Percentiles rank a stretch among this genome's conserved stretches.
Evolutionary conservation across 1,139 yeast species (phyloP).

Genomic region (Protomyces lactucae-debilis): DNA sequence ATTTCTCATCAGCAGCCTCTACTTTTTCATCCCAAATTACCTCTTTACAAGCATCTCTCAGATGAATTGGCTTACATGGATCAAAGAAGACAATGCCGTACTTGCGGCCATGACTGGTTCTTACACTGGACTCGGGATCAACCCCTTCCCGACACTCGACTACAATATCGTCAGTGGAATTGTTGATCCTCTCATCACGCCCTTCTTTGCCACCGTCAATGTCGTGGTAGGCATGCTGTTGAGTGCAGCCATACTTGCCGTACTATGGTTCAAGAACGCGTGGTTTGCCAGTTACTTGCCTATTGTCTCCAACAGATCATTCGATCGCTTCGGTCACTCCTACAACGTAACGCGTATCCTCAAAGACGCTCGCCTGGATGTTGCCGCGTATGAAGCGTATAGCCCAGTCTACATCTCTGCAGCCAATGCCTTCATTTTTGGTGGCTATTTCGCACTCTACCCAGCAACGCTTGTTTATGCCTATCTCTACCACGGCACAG

Average conservation of each 20-base stretch:
- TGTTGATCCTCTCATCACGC: conserved; percentile 52
- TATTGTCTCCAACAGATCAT: conserved; percentile 40
- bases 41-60: conserved; percentile 50
- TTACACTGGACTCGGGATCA: conserved; percentile 50
- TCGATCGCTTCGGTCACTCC: conserved; percentile 46
- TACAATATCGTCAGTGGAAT: conserved; percentile 42
- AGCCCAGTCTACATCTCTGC: conserved; percentile 62
- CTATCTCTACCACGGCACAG: conserved; percentile 53
- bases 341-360: conserved; percentile 50
- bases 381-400: conserved; percentile 49
- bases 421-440: conserved; percentile 55
- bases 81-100: conserved; percentile 50
- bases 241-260: conserved; percentile 46
- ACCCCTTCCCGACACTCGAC: conserved; percentile 51
- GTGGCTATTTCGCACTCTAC: conserved; percentile 59
- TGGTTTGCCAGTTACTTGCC: conserved; percentile 45
- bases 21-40: conserved; percentile 57
- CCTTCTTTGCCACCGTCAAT: conserved; percentile 38
- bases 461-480: conserved; percentile 53
- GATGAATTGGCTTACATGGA: conserved; percentile 54
- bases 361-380: conserved; percentile 47
- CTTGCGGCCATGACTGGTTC: conserved; percentile 54
- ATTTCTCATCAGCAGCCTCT: conserved; percentile 45
- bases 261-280: conserved; percentile 49
- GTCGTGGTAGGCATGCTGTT: conserved; percentile 10